Conservation (phyloP, 192 early-diverging fungal species). For the Ambispora gerdemannii region DNA sequence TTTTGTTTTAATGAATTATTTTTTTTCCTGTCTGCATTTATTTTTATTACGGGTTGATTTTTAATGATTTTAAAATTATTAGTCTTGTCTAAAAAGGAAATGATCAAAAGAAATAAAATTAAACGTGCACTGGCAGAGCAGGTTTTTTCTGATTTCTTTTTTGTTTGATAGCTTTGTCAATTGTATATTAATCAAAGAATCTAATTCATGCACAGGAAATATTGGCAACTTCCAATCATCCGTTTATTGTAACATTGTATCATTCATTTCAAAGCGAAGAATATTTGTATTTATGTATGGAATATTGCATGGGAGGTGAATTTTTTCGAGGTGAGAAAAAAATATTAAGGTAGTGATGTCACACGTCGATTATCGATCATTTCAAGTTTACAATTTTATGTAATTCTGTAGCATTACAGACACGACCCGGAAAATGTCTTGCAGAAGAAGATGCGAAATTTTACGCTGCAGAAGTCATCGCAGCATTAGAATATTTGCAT, state of each 20-base stretch:
- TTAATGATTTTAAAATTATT: neutral
- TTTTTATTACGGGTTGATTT: neutral
- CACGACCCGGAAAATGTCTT: slow-evolving; percentile 82
- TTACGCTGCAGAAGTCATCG: slow-evolving; percentile 96
- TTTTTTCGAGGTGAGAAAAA: slow-evolving; percentile 70
- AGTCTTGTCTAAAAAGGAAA: slow-evolving; percentile 85
- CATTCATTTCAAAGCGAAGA: slow-evolving; percentile 86
- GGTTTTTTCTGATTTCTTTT: slow-evolving; percentile 66
- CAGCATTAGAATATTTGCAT: slow-evolving; percentile 94
- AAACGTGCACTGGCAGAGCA: slow-evolving; percentile 97
- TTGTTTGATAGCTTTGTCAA: slow-evolving; percentile 50
- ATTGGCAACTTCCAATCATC: slow-evolving; percentile 77
- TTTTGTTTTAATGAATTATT: slow-evolving; percentile 29
- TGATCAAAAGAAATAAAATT: slow-evolving; percentile 98
- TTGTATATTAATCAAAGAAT: neutral
- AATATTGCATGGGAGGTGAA: slow-evolving; percentile 87
- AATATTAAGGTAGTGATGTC: no score
- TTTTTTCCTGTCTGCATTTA: neutral
- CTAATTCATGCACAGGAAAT: slow-evolving; percentile 40
- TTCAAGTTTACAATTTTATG: slow-evolving; percentile 29
- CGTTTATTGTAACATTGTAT: slow-evolving; percentile 85
- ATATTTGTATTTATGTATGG: slow-evolving; percentile 83
- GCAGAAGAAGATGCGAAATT: slow-evolving; percentile 89
- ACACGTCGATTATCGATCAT: neutral
- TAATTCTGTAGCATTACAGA: slow-evolving; percentile 65